Base-by-base conservation (phyloP, 2,329 filamentous ascomycete species). In the Spiromastix sp. region DNA sequence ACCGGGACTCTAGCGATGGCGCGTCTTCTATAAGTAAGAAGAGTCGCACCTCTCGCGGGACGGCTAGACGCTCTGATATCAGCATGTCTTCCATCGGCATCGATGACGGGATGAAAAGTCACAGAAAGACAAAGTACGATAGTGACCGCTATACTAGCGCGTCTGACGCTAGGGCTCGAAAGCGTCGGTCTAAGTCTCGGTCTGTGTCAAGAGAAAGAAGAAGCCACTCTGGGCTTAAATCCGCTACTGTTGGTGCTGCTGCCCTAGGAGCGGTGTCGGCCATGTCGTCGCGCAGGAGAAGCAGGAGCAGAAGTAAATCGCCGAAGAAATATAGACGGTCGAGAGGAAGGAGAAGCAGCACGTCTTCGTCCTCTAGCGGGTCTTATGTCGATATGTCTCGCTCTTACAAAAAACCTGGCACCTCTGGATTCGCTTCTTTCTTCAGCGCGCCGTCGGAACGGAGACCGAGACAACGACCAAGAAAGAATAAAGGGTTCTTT, bases 331-430 rank as follows among this genome's bases (percentile, higher is more conserved):
- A 36, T 6, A 52, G 50, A 25, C 44, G 34, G 7, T 30, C 27
- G 13, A 16, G 31, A 9, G n/a, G n/a, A n/a, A 33, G 21, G 15
- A 20, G 28, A 42, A 46, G 31, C 46, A 40, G 38, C 34, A 50
- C 45, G 42, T 61, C 55, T 41, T 54, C 46, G n/a, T 71, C 66
- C 15, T 72, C 66, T 37, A 74, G 67, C 24, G 70, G 68, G 11
- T 80, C 77, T 2, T 66, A 77, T 37, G 57, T 83, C 36, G 79
- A 85, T 48, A 77, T 85, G 34, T 81, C 79, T 32, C 68, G 68
- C 25, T 61, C 66, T 30, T 66, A 67, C 34, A 65, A 60, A 39
- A 61, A 58, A 26, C 64, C 63, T 5, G 61, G 67, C 36, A 60
- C 64, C 26, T 67, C 70, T 41, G 72, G 77, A 25, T 61, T 85